A percentile compares a stretch with the other conserved stretches of the same genome.
phyloP scores from a whole-genome alignment of 2,329 filamentous ascomycete species.

The Monosporascus sp. region DNA sequence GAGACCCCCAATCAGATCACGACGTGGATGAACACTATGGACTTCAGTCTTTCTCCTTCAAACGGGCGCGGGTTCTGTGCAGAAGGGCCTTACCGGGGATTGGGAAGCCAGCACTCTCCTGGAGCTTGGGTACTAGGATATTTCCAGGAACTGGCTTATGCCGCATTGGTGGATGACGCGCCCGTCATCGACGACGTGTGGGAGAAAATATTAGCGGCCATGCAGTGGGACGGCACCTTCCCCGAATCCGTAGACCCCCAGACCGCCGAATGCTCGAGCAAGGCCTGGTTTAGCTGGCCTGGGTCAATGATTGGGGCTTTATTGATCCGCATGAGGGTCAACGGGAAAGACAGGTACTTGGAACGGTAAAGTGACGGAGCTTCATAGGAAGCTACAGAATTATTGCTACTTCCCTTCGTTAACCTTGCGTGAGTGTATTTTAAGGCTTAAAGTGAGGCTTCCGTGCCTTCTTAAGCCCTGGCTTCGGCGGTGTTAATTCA shows the following conservation, averaged over 20 bases:
- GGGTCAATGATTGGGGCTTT: constrained; percentile 12
- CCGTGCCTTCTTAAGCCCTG: no score
- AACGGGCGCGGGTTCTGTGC: constrained; percentile 6
- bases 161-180: constrained; percentile 1
- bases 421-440: no score
- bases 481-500: no score
- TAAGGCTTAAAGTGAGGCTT: no score
- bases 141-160: constrained; percentile 14
- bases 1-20: not conserved
- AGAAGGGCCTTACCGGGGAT: constrained; percentile 8
- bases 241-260: constrained; percentile 12
- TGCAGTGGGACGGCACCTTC: constrained; percentile 16
- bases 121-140: constrained; percentile 16
- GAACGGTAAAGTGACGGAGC: no score
- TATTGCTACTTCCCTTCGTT: no score
- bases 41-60: constrained; percentile 10
- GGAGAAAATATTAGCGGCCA: constrained; percentile 9
- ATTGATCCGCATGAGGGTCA: not conserved
- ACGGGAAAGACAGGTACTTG: not conserved
- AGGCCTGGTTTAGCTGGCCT: constrained; percentile 19
- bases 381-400: no score
- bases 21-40: constrained; percentile 12
- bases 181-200: constrained; percentile 4
- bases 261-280: constrained; percentile 11
- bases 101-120: constrained; percentile 11